Evolutionary conservation across 768 basidiomycete species (phyloP).

Genomic region (Melanogaster broomeanus): DNA sequence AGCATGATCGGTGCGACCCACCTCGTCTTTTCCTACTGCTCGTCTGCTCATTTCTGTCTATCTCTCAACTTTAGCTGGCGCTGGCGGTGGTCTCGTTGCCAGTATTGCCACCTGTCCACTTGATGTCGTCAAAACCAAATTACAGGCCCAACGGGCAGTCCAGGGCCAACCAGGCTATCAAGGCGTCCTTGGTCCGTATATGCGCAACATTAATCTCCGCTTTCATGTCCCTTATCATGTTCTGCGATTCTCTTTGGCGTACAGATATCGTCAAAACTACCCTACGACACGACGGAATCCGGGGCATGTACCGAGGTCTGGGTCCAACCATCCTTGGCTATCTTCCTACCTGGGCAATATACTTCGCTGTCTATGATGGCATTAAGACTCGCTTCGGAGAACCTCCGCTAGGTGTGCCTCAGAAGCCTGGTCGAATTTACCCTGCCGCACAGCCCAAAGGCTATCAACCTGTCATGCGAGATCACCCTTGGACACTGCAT

Average conservation of each 20-base stretch:
- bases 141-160: slow-evolving; percentile 88
- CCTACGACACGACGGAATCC: slow-evolving; percentile 67
- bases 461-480: slow-evolving; percentile 77
- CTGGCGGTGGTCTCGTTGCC: slow-evolving; percentile 91
- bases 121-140: slow-evolving; percentile 95
- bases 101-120: slow-evolving; percentile 95
- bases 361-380: slow-evolving; percentile 96
- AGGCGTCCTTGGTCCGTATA: slow-evolving; percentile 67
- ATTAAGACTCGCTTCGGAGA: slow-evolving; percentile 86
- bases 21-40: slow-evolving; percentile 4
- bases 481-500: slow-evolving; percentile 86
- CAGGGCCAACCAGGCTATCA: slow-evolving; percentile 73
- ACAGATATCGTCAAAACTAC: slow-evolving; percentile 60
- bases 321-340: slow-evolving; percentile 97
- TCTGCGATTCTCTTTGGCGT: not conserved
- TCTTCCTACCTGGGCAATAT: slow-evolving; percentile 98
- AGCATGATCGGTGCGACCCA: slow-evolving; percentile 74
- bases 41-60: not conserved
- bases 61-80: slow-evolving; percentile 64
- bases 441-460: slow-evolving; percentile 85
- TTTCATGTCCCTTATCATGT: slow-evolving; percentile 20
- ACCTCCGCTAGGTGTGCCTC: slow-evolving; percentile 46
- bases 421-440: slow-evolving; percentile 54
- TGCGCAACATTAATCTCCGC: slow-evolving; percentile 3
- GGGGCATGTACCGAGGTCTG: slow-evolving; percentile 94